These are phyloP conservation scores for Paramecium primaurelia DNA, from an alignment of 73 alveolate species.

Conservation along the genomic window DNA sequence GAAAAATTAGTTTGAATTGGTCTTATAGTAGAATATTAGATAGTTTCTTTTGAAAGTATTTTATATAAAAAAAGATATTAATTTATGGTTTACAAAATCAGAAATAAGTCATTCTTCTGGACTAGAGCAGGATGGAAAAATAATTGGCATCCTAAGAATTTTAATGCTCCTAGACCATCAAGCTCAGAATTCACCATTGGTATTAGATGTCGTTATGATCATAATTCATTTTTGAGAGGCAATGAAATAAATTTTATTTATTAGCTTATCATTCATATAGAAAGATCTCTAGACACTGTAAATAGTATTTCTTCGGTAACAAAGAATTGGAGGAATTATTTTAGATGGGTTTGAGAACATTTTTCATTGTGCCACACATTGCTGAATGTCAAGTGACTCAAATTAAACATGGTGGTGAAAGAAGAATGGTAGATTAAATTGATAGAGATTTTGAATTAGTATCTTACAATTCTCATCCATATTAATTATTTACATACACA, in stretches of 20 bases:
- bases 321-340: slow-evolving; percentile 59
- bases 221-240: slow-evolving; percentile 60
- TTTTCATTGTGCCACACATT: slow-evolving; percentile 54
- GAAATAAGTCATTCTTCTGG: slow-evolving; percentile 64
- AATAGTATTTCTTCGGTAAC: slow-evolving; percentile 54
- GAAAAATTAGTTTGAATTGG: background rate
- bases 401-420: slow-evolving; percentile 65
- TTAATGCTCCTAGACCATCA: slow-evolving; percentile 66
- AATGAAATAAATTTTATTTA: background rate
- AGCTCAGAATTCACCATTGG: slow-evolving; percentile 60
- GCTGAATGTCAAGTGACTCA: slow-evolving; percentile 56
- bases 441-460: slow-evolving; percentile 64
- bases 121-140: slow-evolving; percentile 67
- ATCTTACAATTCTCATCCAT: slow-evolving; percentile 58
- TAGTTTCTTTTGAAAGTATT: background rate
- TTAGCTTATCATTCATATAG: slow-evolving; percentile 57
- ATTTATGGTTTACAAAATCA: slow-evolving; percentile 59
- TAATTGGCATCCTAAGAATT: slow-evolving; percentile 67
- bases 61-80: background rate
- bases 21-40: background rate
- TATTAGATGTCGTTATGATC: slow-evolving; percentile 63
- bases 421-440: slow-evolving; percentile 61
- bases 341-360: slow-evolving; percentile 60
- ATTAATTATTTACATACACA: slow-evolving; percentile 54
- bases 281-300: slow-evolving; percentile 64